Conservation (phyloP, 441 rosid species). For the Populus tomentosa region DNA sequence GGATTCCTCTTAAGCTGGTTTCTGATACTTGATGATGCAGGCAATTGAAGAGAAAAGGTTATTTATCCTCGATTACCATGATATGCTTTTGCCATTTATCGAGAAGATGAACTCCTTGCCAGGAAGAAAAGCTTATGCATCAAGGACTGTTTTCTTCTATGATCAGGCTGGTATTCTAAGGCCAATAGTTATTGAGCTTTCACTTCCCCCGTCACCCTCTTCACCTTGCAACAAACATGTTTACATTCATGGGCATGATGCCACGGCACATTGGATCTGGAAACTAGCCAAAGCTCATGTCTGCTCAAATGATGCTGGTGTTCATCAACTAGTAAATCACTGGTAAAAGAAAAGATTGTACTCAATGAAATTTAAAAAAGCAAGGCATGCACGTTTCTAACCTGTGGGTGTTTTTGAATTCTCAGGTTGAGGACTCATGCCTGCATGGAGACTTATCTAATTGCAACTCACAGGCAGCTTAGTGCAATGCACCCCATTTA, state of each 20-base stretch:
- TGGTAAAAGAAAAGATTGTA: conserved; percentile 45
- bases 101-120: conserved; percentile 58
- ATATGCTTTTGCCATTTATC: conserved; percentile 77
- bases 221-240: conserved; percentile 51
- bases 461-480: conserved; percentile 86
- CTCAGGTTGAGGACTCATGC: conserved; percentile 91
- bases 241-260: conserved; percentile 75
- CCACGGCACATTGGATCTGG: conserved; percentile 90
- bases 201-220: conserved; percentile 58
- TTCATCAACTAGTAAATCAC: conserved; percentile 93
- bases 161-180: conserved; percentile 41
- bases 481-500: conserved; percentile 85
- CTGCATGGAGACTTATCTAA: conserved; percentile 81
- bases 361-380: background rate
- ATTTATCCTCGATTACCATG: conserved; percentile 84
- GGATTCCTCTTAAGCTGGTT: conserved; percentile 3
- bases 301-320: conserved; percentile 77
- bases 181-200: conserved; percentile 84
- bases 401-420: conserved; percentile 8
- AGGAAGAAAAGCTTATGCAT: conserved; percentile 60
- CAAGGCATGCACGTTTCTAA: background rate
- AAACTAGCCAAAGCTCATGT: conserved; percentile 95
- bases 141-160: conserved; percentile 66
- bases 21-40: conserved; percentile 35
- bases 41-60: conserved; percentile 84